phyloP scores from a whole-genome alignment of 371 early-diverging fungal species.

The Apophysomyces variabilis region DNA sequence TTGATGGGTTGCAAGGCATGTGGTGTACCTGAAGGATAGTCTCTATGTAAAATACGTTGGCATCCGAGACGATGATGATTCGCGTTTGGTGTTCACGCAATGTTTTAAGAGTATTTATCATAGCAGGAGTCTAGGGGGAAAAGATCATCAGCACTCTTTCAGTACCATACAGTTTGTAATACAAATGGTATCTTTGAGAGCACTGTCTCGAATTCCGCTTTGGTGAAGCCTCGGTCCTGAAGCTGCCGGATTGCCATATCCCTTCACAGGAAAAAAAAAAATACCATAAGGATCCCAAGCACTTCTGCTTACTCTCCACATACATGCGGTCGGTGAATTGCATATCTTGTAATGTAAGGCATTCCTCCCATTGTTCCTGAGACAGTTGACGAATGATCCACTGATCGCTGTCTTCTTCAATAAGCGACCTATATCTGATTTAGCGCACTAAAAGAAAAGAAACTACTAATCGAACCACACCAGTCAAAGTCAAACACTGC shows the following conservation, averaged over 20 bases:
- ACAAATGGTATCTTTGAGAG: constrained; percentile 68
- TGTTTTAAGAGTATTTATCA: constrained; percentile 51
- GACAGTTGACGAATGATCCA: constrained; percentile 60
- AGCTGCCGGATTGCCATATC: constrained; percentile 57
- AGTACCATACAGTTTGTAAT: constrained; percentile 23
- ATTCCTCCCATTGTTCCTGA: constrained; percentile 36
- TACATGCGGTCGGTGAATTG: constrained; percentile 82
- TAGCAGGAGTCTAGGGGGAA: constrained; percentile 51
- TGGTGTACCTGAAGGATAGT: constrained; percentile 62
- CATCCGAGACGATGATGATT: constrained; percentile 72
- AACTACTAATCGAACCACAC: constrained; percentile 29
- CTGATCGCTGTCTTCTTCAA: constrained; percentile 75
- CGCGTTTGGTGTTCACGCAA: constrained; percentile 57
- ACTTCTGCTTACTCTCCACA: constrained; percentile 15
- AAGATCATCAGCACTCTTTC: background rate
- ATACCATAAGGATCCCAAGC: background rate
- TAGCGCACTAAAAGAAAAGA: background rate
- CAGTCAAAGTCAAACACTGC: constrained; percentile 81
- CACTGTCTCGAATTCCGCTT: constrained; percentile 50
- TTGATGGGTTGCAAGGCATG: background rate
- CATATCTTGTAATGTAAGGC: constrained; percentile 25
- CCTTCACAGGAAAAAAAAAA: constrained; percentile 27
- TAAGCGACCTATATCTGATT: constrained; percentile 59
- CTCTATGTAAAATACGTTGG: constrained; percentile 77
- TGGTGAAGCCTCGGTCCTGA: constrained; percentile 55